Evolutionary conservation across 2,329 filamentous ascomycete genomes (phyloP).

Genomic region (Neofusicoccum ribis): DNA sequence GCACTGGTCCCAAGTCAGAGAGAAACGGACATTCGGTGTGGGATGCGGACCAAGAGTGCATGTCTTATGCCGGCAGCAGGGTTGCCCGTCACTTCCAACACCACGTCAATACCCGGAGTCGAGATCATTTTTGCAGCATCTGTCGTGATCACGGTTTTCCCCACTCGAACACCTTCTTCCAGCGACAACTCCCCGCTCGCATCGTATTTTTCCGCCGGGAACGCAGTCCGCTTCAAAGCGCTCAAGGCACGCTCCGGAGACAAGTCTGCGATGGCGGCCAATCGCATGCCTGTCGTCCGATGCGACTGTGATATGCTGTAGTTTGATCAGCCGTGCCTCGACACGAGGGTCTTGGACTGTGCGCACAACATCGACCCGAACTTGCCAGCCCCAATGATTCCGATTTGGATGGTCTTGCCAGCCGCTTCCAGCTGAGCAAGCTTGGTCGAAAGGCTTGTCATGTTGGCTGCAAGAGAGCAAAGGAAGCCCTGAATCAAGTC

Average conservation of each 20-base stretch:
- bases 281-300: conserved; percentile 43
- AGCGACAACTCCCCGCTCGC: background rate
- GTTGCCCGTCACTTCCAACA: conserved; percentile 48
- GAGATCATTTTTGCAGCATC: conserved; percentile 46
- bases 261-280: conserved; percentile 48
- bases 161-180: conserved; percentile 31
- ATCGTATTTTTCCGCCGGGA: conserved; percentile 11
- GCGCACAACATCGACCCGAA: background rate
- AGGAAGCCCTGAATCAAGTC: too few species aligned
- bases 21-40: fast-evolving
- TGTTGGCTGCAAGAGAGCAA: background rate
- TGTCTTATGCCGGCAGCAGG: conserved; percentile 47
- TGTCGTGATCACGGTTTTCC: conserved; percentile 46
- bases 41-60: conserved; percentile 32
- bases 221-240: conserved; percentile 44
- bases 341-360: too few species aligned
- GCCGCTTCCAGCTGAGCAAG: background rate
- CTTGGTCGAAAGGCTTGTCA: background rate
- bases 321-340: background rate
- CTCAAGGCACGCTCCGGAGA: conserved; percentile 43
- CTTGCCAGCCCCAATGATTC: background rate
- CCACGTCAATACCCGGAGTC: conserved; percentile 46
- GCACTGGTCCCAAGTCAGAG: conserved; percentile 26
- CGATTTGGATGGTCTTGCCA: background rate
- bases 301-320: conserved; percentile 47